A percentile compares a stretch with the other conserved stretches of the same genome.
phyloP scores from a whole-genome alignment of 352 stramenopile species.

The Pseudoperonospora humuli region DNA sequence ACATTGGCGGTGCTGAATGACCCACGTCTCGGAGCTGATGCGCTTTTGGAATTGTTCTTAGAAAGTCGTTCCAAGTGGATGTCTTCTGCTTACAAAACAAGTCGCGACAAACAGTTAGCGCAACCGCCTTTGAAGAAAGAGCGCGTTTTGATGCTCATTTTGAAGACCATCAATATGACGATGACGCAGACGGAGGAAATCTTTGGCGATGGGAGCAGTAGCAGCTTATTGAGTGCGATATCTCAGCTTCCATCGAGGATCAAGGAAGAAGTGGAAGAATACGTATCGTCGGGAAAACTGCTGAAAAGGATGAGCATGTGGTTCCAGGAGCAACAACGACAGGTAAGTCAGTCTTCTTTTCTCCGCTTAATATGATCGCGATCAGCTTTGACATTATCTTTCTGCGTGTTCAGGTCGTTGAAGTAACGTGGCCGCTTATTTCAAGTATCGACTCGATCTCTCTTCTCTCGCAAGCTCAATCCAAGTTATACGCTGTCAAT shows the following conservation, averaged over 20 bases:
- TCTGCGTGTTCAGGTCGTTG: slow-evolving; percentile 29
- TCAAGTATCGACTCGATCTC: slow-evolving; percentile 49
- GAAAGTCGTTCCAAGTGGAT: slow-evolving; percentile 51
- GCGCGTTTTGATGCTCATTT: slow-evolving; percentile 37
- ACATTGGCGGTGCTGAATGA: slow-evolving; percentile 35
- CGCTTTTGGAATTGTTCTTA: slow-evolving; percentile 43
- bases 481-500: slow-evolving; percentile 41
- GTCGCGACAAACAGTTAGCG: slow-evolving; percentile 3
- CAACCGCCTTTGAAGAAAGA: slow-evolving; percentile 19
- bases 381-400: neutral
- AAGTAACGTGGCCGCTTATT: slow-evolving; percentile 37
- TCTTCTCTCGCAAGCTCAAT: slow-evolving; percentile 46
- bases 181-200: slow-evolving; percentile 49
- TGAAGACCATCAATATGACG: slow-evolving; percentile 52
- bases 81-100: slow-evolving; percentile 6
- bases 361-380: neutral
- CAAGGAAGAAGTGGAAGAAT: slow-evolving; percentile 19
- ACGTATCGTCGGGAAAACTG: slow-evolving; percentile 28
- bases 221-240: slow-evolving; percentile 19
- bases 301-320: slow-evolving; percentile 25
- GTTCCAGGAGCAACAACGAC: slow-evolving; percentile 27
- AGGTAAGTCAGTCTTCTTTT: slow-evolving; percentile 21
- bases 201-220: slow-evolving; percentile 27
- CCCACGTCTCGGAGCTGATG: slow-evolving; percentile 16
- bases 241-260: slow-evolving; percentile 21